phyloP scores from a whole-genome alignment of 352 stramenopile genomes.

The Phytophthora fragariae region DNA sequence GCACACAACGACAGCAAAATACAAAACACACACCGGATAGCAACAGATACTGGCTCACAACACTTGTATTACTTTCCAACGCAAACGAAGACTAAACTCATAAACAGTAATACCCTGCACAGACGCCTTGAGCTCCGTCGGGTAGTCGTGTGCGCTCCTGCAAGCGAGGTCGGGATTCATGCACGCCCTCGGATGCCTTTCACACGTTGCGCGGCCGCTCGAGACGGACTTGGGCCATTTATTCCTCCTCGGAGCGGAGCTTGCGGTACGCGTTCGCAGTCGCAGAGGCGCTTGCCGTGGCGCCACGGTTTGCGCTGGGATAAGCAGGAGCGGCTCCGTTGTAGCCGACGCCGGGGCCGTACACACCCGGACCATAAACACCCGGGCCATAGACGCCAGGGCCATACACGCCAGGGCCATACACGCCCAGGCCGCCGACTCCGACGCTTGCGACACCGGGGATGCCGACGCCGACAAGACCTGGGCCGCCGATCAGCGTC shows the following conservation, averaged over 20 bases:
- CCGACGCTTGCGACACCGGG: neutral
- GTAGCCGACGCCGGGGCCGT: neutral
- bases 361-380: neutral
- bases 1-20: no score
- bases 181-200: no score
- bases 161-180: no score
- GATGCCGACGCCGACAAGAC: constrained; percentile 3
- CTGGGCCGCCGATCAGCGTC: neutral
- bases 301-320: no score
- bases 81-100: neutral
- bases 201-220: no score
- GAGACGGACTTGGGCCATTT: no score
- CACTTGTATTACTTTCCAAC: neutral
- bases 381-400: no score
- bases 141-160: no score
- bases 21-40: no score
- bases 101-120: neutral
- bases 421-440: neutral
- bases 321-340: neutral
- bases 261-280: neutral
- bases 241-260: no score
- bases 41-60: no score
- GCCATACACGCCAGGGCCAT: neutral
- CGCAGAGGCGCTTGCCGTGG: neutral
- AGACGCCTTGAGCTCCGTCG: no score